Evolutionary conservation across 352 stramenopile genomes (phyloP).

Genomic region (Globisporangium mamillatum): DNA sequence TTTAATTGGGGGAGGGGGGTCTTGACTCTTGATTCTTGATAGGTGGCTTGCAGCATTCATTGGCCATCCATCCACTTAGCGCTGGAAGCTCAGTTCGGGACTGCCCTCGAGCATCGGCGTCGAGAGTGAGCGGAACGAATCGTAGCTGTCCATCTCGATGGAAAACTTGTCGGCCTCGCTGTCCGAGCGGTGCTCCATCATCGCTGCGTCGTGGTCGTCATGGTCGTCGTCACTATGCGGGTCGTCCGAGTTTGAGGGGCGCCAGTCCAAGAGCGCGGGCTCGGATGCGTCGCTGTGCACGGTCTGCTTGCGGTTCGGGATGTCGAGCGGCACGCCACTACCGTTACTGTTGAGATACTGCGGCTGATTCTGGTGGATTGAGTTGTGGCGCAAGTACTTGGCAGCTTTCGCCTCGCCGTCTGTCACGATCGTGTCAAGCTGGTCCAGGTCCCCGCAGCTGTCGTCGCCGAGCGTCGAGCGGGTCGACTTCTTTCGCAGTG

Average conservation of each 20-base stretch:
- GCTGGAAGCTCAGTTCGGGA: conserved; percentile 16
- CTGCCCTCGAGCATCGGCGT: conserved; percentile 35
- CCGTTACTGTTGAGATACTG: not conserved
- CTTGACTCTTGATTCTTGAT: not conserved
- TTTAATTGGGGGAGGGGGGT: not conserved
- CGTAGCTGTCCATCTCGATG: conserved; percentile 51
- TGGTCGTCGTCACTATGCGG: conserved; percentile 10
- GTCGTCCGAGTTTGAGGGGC: conserved; percentile 11
- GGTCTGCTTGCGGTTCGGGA: conserved; percentile 11
- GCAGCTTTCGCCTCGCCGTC: conserved; percentile 23
- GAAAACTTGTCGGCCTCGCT: conserved; percentile 22
- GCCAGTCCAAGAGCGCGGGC: conserved; percentile 17
- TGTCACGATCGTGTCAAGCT: conserved; percentile 33
- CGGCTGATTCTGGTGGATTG: not conserved
- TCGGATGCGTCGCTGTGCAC: conserved; percentile 17
- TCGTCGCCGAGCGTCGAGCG: conserved; percentile 14
- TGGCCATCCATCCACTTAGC: not conserved
- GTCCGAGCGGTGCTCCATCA: conserved; percentile 12
- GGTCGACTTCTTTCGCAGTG: conserved; percentile 15
- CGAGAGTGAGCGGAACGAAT: conserved; percentile 51
- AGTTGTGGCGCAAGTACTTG: conserved; percentile 15
- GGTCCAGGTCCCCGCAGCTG: conserved; percentile 32
- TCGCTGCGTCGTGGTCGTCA: not conserved
- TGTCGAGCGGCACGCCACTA: not conserved
- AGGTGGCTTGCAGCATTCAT: not conserved